Conservation (phyloP, 2,329 filamentous ascomycete genomes). For the Sarocladium oryzae region DNA sequence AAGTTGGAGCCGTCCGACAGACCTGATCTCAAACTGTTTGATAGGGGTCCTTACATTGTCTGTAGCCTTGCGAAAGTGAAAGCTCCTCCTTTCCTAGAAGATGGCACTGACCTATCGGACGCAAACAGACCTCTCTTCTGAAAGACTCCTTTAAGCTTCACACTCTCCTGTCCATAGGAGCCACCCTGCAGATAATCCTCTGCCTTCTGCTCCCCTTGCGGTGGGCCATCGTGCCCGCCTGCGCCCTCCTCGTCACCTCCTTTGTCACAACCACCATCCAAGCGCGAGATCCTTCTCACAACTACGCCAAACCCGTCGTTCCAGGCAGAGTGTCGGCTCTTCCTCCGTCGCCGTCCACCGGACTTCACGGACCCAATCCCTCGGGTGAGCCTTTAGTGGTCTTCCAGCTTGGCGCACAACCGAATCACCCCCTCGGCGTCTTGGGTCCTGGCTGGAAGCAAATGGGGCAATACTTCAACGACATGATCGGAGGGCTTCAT, state of each 20-base stretch:
- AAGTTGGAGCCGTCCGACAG: not conserved
- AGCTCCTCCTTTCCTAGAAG: too few relatives aligned
- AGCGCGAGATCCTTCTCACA: constrained; percentile 12
- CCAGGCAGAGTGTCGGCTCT: constrained; percentile 28
- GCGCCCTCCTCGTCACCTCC: constrained; percentile 23
- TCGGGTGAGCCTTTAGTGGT: constrained; percentile 28
- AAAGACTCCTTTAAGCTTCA: constrained; percentile 29
- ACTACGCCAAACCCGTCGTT: constrained; percentile 21
- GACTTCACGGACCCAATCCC: constrained; percentile 20
- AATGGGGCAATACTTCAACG: constrained; percentile 29
- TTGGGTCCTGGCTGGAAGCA: constrained; percentile 37
- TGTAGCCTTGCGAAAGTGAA: too few relatives aligned
- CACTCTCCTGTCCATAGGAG: constrained; percentile 26
- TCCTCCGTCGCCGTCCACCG: constrained; percentile 21
- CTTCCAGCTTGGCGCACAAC: constrained; percentile 38
- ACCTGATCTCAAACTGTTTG: not conserved
- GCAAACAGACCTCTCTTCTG: constrained; percentile 8
- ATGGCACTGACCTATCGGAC: not conserved
- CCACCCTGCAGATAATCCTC: constrained; percentile 26
- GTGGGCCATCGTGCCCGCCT: constrained; percentile 28
- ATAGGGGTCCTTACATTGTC: too few relatives aligned
- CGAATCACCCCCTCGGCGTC: constrained; percentile 43
- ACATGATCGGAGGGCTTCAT: constrained; percentile 30
- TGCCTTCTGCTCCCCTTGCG: constrained; percentile 25
- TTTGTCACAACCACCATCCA: constrained; percentile 24